A percentile compares a stretch with the other conserved stretches of the same genome.
Evolutionary conservation across 2,329 filamentous ascomycete species (phyloP).

Genomic region (Knoxdaviesia capensis): DNA sequence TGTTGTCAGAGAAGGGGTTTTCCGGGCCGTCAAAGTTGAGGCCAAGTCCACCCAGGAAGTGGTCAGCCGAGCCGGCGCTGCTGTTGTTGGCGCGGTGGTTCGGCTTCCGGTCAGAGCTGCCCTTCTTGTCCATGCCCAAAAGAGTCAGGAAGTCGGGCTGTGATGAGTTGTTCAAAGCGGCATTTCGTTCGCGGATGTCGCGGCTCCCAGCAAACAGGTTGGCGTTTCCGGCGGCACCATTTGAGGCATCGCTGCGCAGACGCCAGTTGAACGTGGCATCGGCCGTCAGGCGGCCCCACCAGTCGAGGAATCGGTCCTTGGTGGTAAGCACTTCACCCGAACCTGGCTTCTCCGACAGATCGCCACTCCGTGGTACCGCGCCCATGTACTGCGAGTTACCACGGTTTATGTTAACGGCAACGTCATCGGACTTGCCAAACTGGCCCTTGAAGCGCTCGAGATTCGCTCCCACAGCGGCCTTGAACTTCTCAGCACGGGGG

Average conservation of each 20-base stretch:
- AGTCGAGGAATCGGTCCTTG: conserved; percentile 21
- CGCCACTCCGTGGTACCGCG: conserved; percentile 16
- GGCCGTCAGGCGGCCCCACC: conserved; percentile 22
- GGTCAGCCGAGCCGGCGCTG: conserved; percentile 15
- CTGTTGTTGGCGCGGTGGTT: conserved; percentile 9
- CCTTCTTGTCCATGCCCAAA: conserved; percentile 20
- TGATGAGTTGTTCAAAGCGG: conserved; percentile 5
- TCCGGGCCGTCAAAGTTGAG: conserved; percentile 15
- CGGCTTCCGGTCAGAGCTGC: conserved; percentile 15
- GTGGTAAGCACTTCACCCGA: conserved; percentile 8
- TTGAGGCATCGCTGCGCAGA: conserved; percentile 11
- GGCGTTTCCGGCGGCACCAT: conserved; percentile 9
- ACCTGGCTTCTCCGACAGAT: conserved; percentile 3
- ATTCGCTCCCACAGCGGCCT: conserved; percentile 15
- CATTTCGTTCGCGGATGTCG: conserved; percentile 8
- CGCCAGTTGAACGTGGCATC: conserved; percentile 18
- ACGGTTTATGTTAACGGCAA: conserved; percentile 27
- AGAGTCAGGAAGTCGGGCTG: conserved; percentile 24
- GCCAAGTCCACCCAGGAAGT: conserved; percentile 19
- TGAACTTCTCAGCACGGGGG: conserved; percentile 19
- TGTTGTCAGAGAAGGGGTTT: conserved; percentile 28
- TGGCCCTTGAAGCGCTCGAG: conserved; percentile 15
- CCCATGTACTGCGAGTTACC: conserved; percentile 30
- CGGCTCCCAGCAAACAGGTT: conserved; percentile 10
- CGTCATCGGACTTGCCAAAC: conserved; percentile 13